Evolutionary conservation across 75 land plant genomes (phyloP).

Genomic region (Chamaecyparis obtusa): DNA sequence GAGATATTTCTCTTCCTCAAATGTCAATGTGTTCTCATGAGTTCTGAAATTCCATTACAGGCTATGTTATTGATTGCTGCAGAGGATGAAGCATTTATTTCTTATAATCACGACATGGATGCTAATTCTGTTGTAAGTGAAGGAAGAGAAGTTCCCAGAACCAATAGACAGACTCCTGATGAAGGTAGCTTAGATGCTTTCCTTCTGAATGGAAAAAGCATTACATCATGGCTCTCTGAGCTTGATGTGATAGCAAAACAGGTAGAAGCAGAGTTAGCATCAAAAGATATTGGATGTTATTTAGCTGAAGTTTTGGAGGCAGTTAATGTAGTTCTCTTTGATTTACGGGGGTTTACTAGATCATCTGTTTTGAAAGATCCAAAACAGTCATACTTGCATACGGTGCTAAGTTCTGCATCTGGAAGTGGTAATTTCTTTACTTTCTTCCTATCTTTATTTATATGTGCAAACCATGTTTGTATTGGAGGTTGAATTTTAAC

Average conservation of each 20-base stretch:
- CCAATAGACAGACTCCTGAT: constrained; percentile 5
- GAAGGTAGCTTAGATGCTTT: constrained; percentile 31
- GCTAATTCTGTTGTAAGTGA: constrained; percentile 35
- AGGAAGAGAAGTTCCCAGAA: constrained; percentile 19
- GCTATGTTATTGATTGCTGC: constrained; percentile 58
- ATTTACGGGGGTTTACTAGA: constrained; percentile 45
- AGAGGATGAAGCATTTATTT: constrained; percentile 69
- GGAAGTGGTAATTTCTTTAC: constrained; percentile 47
- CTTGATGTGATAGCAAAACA: constrained; percentile 55
- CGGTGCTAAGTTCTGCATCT: constrained; percentile 41
- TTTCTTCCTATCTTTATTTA: constrained; percentile 7
- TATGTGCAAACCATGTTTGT: neutral
- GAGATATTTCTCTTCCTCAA: neutral
- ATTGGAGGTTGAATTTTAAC: neutral
- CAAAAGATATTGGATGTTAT: constrained; percentile 46
- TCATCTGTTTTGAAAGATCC: constrained; percentile 35
- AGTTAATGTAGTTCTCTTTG: constrained; percentile 49
- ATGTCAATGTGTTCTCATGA: neutral
- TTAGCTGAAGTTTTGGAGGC: constrained; percentile 54
- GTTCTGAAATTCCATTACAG: constrained; percentile 24
- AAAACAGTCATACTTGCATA: constrained; percentile 51
- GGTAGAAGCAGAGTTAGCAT: constrained; percentile 44
- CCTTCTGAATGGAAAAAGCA: constrained; percentile 47
- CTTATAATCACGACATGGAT: constrained; percentile 54
- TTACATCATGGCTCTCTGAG: constrained; percentile 54